Evolutionary conservation across 1,139 yeast species (phyloP).

Genomic region (Suhomyces yuchorum): DNA sequence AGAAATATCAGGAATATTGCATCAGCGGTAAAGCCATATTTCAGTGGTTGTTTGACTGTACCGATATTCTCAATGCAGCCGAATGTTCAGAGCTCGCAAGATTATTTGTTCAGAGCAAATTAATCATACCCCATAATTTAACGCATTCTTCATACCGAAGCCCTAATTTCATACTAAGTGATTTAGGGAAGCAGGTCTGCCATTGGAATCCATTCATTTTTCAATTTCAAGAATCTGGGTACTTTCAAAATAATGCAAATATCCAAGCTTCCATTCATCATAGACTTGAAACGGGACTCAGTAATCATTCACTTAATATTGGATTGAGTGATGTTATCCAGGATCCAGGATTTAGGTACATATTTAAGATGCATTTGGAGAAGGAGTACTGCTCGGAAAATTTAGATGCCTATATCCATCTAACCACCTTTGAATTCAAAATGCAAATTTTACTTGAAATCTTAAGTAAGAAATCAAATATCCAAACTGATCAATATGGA

Average conservation of each 20-base stretch:
- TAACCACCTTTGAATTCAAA: conserved; percentile 43
- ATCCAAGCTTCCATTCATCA: neutral
- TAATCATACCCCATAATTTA: conserved; percentile 46
- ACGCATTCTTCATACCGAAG: conserved; percentile 21
- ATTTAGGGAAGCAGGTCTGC: conserved; percentile 23
- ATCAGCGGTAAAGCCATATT: conserved; percentile 76
- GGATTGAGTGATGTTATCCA: conserved; percentile 50
- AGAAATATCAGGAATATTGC: conserved; percentile 35
- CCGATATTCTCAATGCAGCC: conserved; percentile 58
- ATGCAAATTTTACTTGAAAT: conserved; percentile 21
- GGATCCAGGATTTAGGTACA: conserved; percentile 78
- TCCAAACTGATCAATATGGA: neutral
- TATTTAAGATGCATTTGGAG: conserved; percentile 66
- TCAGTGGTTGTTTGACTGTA: conserved; percentile 91
- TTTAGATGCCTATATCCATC: conserved; percentile 65
- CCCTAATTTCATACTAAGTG: conserved; percentile 25
- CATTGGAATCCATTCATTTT: conserved; percentile 23
- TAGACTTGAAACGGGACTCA: neutral
- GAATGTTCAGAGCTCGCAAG: conserved; percentile 68
- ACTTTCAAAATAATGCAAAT: neutral
- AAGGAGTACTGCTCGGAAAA: conserved; percentile 75
- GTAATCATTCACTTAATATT: neutral
- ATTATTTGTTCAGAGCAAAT: conserved; percentile 52
- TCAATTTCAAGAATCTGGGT: neutral
- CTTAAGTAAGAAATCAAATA: conserved; percentile 19